Evolutionary conservation across 2,329 filamentous ascomycete species (phyloP), one percentile per base, ranked within the genome.

Genomic region (Cercospora zeina): DNA sequence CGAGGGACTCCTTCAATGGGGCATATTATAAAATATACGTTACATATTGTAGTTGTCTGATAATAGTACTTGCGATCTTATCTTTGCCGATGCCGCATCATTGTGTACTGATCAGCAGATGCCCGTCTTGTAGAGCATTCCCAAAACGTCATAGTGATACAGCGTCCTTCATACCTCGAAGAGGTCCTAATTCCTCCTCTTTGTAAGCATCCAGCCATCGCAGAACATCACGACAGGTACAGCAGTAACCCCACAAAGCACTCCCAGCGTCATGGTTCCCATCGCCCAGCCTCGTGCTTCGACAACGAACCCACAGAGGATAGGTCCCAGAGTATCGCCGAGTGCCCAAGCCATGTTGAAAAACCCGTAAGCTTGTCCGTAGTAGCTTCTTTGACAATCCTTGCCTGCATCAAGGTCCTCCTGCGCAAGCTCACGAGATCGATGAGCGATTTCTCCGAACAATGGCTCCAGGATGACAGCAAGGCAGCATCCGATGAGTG

Each of bases 361-460:
- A 19, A 69, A 59, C 11, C 65, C 83, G 69, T 87, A 87, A 0
- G 83, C 83, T 68, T 86, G 82, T 7, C 84, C 85, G 36, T 70
- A 70, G 10, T 64, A 65, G 11, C 68, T 63, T 16, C 45, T 39
- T 36, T 33, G 54, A 33, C 57, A 54, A 19, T 19, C 54, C 8
- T n/a, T 36, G 7, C 63, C 65, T 4, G 57, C 47, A 19, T 66
- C 58, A 8, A 58, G 34, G 21, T 63, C 60, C 42, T 68, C 54
- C 36, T 39, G 33, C 49, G 45, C 36, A 2, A 67, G 42, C 14
- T 63, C 54, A 14, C 54, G 61, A 10, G 65, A 66, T 13, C 68
- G 58, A 19, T 66, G 47, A 5, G 67, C 64, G 34, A 68, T 62
- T 30, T 70, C 68, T 11, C 64, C 65, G 36, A 68, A 65, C 16